These are phyloP conservation scores for Orbilia quercus DNA, from an alignment of 2,329 filamentous ascomycete genomes.

Conservation along the genomic window DNA sequence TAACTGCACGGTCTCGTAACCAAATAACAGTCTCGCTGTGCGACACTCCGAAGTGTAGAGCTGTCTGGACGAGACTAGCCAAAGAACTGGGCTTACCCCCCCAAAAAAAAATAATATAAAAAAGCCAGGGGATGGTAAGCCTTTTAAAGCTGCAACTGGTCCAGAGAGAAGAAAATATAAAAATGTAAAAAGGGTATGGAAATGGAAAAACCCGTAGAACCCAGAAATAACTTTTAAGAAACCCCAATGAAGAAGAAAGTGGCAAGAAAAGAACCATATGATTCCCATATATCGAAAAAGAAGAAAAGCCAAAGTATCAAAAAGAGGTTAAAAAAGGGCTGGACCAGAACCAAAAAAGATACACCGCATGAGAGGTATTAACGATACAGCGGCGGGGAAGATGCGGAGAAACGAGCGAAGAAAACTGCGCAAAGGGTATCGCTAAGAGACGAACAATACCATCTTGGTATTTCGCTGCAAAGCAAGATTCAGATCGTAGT, in stretches of 20 bases:
- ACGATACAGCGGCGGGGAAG: slow-evolving; percentile 26
- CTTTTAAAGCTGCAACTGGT: slow-evolving; percentile 32
- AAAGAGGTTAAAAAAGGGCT: slow-evolving; percentile 23
- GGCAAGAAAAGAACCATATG: not conserved
- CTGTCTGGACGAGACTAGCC: too few species aligned
- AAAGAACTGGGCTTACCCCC: too few species aligned
- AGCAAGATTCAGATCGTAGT: slow-evolving; percentile 83
- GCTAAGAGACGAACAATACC: slow-evolving; percentile 72
- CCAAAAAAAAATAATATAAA: slow-evolving; percentile 2
- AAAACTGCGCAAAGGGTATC: slow-evolving; percentile 21
- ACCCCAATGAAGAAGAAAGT: slow-evolving; percentile 28
- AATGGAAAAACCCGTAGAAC: slow-evolving; percentile 23
- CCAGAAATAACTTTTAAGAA: slow-evolving; percentile 44
- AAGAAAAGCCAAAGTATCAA: slow-evolving; percentile 16
- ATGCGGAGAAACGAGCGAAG: slow-evolving; percentile 20
- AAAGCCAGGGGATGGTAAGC: slow-evolving; percentile 21
- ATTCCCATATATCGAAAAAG: too few species aligned
- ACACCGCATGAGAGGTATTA: slow-evolving; percentile 46
- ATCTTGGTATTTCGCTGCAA: slow-evolving; percentile 88
- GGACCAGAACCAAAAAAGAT: slow-evolving; percentile 44
- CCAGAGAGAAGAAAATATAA: slow-evolving; percentile 12
- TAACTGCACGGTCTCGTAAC: too few species aligned
- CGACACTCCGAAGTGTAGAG: too few species aligned
- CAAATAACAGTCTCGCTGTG: too few species aligned
- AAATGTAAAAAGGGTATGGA: too few species aligned